These are phyloP conservation scores for Schizosaccharomyces pombe DNA, from an alignment of 805 yeast genomes.

Conservation along the genomic window ASM294v3 CU329670.1:5084001-5084500, in stretches of 20 bases:
- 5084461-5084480: conserved; percentile 74
- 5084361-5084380: conserved; percentile 91
- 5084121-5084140: conserved; percentile 52
- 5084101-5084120: no score
- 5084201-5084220: conserved; percentile 88
- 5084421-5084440: conserved; percentile 76
- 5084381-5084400: conserved; percentile 81
- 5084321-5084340: conserved; percentile 71
- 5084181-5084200: conserved; percentile 86
- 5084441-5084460: conserved; percentile 84
- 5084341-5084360: conserved; percentile 82
- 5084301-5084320: conserved; percentile 73
- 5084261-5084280: conserved; percentile 87
- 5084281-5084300: conserved; percentile 58
- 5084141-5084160: conserved; percentile 78
- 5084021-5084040: conserved; percentile 19
- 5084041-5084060: conserved; percentile 19
- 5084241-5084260: conserved; percentile 90
- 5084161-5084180: conserved; percentile 63
- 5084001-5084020: conserved; percentile 44
- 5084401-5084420: conserved; percentile 89
- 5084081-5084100: conserved; percentile 12
- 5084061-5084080: conserved; percentile 44
- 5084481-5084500: conserved; percentile 71
- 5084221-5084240: conserved; percentile 63